Percentiles rank a stretch among this genome's conserved stretches.
Evolutionary conservation across 257 asterid species (phyloP).

Genomic region (Nicotiana attenuata): DNA sequence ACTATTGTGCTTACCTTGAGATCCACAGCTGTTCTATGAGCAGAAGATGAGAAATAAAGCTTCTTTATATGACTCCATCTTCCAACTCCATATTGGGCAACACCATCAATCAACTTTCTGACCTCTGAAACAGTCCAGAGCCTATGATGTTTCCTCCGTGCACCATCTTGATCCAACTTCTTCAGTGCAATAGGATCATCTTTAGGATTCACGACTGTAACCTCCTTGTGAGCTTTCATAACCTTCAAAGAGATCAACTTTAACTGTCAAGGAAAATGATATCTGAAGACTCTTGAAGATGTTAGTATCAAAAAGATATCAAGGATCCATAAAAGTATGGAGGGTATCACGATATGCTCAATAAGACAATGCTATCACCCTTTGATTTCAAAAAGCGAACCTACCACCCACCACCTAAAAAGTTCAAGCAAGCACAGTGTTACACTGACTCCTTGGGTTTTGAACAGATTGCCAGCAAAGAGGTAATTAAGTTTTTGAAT

Average conservation of each 20-base stretch:
- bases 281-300: background rate
- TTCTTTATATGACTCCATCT: slow-evolving; percentile 89
- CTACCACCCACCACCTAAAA: background rate
- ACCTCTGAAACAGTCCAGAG: slow-evolving; percentile 89
- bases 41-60: slow-evolving; percentile 65
- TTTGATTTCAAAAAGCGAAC: background rate
- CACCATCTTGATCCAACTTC: slow-evolving; percentile 32
- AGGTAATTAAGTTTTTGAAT: background rate
- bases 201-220: slow-evolving; percentile 21
- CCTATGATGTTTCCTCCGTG: slow-evolving; percentile 77
- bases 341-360: background rate
- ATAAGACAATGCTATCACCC: background rate
- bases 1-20: slow-evolving; percentile 55
- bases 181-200: slow-evolving; percentile 24
- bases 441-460: background rate
- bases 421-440: background rate
- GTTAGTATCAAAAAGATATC: background rate
- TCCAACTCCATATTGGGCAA: slow-evolving; percentile 86
- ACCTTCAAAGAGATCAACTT: slow-evolving; percentile 3
- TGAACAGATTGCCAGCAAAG: background rate
- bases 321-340: background rate
- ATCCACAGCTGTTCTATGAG: slow-evolving; percentile 88
- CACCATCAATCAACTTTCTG: slow-evolving; percentile 75
- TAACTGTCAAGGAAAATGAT: background rate
- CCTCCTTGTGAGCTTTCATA: slow-evolving; percentile 9